Evolutionary conservation across 352 stramenopile genomes (phyloP).

Genomic region (Globisporangium megalacanthum): DNA sequence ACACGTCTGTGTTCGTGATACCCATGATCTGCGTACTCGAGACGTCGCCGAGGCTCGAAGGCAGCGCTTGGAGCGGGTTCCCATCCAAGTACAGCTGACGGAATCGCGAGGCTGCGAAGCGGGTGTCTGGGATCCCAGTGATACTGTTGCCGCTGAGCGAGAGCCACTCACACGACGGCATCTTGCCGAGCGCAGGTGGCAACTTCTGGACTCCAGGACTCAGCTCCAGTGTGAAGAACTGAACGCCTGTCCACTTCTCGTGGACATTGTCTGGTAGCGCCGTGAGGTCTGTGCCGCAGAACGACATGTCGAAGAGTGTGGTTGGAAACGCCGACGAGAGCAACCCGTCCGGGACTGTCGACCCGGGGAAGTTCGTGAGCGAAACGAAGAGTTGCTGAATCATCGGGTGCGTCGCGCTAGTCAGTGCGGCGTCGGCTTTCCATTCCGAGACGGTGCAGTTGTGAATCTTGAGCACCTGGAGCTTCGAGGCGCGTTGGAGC

Average conservation of each 20-base stretch:
- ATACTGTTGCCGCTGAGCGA: conserved; percentile 8
- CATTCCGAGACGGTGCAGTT: conserved; percentile 15
- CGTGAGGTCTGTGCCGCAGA: conserved; percentile 7
- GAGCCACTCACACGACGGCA: conserved; percentile 7
- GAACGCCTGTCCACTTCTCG: conserved; percentile 5
- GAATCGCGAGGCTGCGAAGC: conserved; percentile 4
- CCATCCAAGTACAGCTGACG: conserved; percentile 5
- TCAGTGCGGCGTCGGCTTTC: conserved; percentile 9
- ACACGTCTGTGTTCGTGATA: conserved; percentile 2
- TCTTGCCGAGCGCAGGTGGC: neutral
- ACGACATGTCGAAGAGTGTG: conserved; percentile 8
- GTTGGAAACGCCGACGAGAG: neutral
- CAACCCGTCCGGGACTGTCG: conserved; percentile 6
- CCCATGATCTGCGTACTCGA: neutral
- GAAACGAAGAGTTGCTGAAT: conserved; percentile 16
- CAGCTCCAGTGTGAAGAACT: conserved; percentile 7
- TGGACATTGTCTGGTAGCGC: conserved; percentile 6
- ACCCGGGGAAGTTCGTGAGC: conserved; percentile 16
- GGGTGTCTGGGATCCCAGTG: neutral
- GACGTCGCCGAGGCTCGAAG: conserved; percentile 5
- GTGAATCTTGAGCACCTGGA: conserved; percentile 21
- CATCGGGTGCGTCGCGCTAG: neutral
- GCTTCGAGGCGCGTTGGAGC: conserved; percentile 10
- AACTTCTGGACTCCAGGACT: conserved; percentile 6
- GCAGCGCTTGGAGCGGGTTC: conserved; percentile 5